Conservation (phyloP, 192 early-diverging fungal species). For the Gaertneriomyces semiglobifer region DNA sequence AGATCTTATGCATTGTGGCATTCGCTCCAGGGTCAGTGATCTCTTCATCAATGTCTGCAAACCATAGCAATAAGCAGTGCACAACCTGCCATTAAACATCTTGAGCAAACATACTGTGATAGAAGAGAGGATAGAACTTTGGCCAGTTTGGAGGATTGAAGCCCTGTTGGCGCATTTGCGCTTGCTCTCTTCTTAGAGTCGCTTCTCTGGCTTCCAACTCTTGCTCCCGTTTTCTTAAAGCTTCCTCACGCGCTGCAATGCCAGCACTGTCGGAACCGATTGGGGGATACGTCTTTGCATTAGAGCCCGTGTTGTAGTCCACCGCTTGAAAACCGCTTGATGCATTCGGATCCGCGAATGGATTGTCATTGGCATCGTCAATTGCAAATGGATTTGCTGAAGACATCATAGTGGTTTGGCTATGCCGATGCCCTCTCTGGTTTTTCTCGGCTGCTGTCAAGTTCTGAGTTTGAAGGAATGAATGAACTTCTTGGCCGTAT, state of each 20-base stretch:
- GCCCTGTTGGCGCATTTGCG: conserved; percentile 52
- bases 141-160: conserved; percentile 71
- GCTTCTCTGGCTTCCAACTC: conserved; percentile 75
- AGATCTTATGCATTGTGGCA: conserved; percentile 58
- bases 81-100: not conserved
- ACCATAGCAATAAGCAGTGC: not conserved
- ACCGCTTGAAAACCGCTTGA: not conserved
- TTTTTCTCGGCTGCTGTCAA: too few species aligned
- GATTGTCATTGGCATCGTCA: conserved; percentile 42
- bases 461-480: too few species aligned
- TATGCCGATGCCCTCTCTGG: too few species aligned
- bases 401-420: not conserved
- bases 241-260: conserved; percentile 59
- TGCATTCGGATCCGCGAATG: conserved; percentile 45
- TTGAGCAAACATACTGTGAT: conserved; percentile 66
- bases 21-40: conserved; percentile 63
- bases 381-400: conserved; percentile 23
- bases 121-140: conserved; percentile 78
- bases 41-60: conserved; percentile 37
- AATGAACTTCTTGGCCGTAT: too few species aligned
- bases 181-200: conserved; percentile 62
- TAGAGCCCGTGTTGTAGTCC: not conserved
- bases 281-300: conserved; percentile 21
- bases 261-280: conserved; percentile 14
- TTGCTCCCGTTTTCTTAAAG: conserved; percentile 68